Conservation (phyloP, 257 asterid genomes). For the Perilla frutescens region DNA sequence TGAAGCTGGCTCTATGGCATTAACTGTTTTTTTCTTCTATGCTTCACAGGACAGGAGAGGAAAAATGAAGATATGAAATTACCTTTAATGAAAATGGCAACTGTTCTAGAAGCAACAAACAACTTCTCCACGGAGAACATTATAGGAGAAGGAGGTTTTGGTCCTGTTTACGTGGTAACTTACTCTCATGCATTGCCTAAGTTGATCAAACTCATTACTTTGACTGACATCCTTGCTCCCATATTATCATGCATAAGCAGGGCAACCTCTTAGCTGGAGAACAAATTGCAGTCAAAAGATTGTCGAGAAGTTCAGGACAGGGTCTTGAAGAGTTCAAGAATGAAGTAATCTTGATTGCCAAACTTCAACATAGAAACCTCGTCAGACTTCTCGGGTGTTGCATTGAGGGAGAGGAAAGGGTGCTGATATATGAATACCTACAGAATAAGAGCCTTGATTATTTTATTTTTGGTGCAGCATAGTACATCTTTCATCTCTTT, state of each 20-base stretch:
- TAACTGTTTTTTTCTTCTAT: too few species aligned
- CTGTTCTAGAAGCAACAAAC: constrained; percentile 43
- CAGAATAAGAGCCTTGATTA: constrained; percentile 21
- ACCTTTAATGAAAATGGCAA: constrained; percentile 40
- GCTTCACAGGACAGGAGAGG: background rate
- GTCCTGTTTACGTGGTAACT: constrained; percentile 51
- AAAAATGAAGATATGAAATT: constrained; percentile 38
- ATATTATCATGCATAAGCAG: constrained; percentile 35
- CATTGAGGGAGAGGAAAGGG: constrained; percentile 43
- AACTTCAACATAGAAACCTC: constrained; percentile 52
- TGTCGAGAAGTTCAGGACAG: constrained; percentile 45
- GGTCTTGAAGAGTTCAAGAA: constrained; percentile 47
- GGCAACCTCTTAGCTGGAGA: constrained; percentile 27
- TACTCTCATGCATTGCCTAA: background rate
- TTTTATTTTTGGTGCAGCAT: constrained; percentile 24
- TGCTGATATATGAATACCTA: constrained; percentile 34
- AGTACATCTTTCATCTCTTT: background rate
- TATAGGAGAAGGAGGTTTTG: constrained; percentile 57
- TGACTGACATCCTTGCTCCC: background rate
- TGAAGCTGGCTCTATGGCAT: background rate
- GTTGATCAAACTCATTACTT: background rate
- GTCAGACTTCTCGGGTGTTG: constrained; percentile 44
- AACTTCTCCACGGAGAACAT: constrained; percentile 43
- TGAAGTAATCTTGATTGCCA: constrained; percentile 46
- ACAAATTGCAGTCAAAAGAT: constrained; percentile 55